Evolutionary conservation across 331 rosid species (phyloP), one percentile per base, ranked within the genome.

Genomic region (Pyracantha coccinea): DNA sequence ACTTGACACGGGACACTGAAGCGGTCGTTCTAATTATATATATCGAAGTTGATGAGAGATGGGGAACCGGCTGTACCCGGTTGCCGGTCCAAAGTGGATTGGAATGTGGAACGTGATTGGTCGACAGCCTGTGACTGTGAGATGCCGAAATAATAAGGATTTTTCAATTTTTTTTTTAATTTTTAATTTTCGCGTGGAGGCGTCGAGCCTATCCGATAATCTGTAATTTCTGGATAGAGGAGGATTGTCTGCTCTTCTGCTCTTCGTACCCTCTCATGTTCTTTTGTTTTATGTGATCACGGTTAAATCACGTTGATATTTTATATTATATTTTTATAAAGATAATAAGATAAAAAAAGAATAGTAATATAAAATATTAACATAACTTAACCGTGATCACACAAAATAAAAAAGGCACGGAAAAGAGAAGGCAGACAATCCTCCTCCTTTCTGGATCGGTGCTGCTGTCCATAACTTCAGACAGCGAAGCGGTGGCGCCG

Each of bases 121-220:
- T 81, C 83, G 81, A 82, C 90, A 89, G 91, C 35, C 98, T 84
- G 93, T 80, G 82, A 69, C 98, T 84, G 93, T 80, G 82, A 69
- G 54, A 44, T 32, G 12, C 27, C 5, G 8, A 44, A 54, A 27
- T 65, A 68, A 6, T 53, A 1, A 6, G 8, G 8, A 25, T 2
- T 19, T 44, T 53, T 23, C 27, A 9, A 52, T 0, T 5, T 5
- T 10, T 12, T 32, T 59, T 24, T 6, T 16, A 6, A 2, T 59
- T 59, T 61, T 24, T 6, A 21, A 5, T 28, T 45, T 58, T 69
- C 25, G 11, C 14, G 4, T 28, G 3, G 33, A 14, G 66, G 35
- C 5, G 66, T 61, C 20, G 2, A 4, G 41, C 3, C 31, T 21
- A 60, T 50, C 41, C 0, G 35, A 15, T 25, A 1, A 20, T 21